Evolutionary conservation across 106 monocot genomes (phyloP).

Genomic region (Dactylorhiza incarnata): DNA sequence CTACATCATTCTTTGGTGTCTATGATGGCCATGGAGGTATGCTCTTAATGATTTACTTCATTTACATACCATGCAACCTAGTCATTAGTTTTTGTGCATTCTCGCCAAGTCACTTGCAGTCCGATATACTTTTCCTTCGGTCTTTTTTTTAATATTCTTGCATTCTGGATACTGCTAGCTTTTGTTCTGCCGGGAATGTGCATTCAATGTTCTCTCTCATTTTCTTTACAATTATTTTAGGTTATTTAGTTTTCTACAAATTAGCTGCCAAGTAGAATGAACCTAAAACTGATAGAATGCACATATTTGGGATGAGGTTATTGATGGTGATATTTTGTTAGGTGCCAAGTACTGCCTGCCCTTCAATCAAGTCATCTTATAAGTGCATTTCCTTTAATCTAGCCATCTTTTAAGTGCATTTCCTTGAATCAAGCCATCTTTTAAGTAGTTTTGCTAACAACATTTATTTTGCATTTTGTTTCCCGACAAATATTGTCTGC

Average conservation of each 20-base stretch:
- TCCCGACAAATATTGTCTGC: background rate
- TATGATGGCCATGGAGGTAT: conserved; percentile 87
- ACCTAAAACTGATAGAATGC: conserved; percentile 1
- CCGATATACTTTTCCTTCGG: background rate
- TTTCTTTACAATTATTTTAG: background rate
- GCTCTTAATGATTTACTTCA: background rate
- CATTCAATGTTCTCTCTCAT: background rate
- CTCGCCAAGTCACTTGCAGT: too few species aligned
- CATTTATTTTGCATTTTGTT: background rate
- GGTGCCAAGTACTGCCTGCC: background rate
- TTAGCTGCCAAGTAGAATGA: background rate
- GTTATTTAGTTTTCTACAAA: background rate
- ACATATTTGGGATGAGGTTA: background rate
- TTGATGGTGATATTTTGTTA: background rate
- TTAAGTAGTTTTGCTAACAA: background rate
- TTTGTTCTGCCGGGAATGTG: background rate
- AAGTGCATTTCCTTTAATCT: background rate
- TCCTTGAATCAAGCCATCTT: background rate
- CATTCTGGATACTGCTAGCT: background rate
- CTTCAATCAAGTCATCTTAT: background rate
- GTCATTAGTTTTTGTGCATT: background rate
- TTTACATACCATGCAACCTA: background rate
- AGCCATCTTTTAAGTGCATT: background rate
- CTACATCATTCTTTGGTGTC: conserved; percentile 72
- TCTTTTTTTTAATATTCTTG: background rate